phyloP scores from a whole-genome alignment of 768 basidiomycete genomes.

The Lentinula sp. region DNA sequence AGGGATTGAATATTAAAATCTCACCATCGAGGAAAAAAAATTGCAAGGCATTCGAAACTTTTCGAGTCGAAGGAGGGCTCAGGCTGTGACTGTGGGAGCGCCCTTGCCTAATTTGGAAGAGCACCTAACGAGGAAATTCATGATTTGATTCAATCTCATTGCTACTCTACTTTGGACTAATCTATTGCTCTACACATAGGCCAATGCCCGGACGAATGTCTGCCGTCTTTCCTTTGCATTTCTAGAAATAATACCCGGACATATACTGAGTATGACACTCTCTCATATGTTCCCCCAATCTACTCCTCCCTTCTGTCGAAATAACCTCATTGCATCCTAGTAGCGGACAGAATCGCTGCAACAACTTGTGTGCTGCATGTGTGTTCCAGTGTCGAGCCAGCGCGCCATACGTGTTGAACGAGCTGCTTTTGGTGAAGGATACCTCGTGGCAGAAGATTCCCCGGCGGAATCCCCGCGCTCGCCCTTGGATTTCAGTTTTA shows the following conservation, averaged over 20 bases:
- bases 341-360: not conserved
- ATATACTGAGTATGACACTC: not conserved
- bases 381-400: not conserved
- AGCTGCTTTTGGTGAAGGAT: not conserved
- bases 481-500: not conserved
- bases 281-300: not conserved
- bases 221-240: too few species aligned
- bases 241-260: not conserved
- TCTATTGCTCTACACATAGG: too few species aligned
- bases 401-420: not conserved
- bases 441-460: not conserved
- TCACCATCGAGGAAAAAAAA: too few species aligned
- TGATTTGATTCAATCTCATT: too few species aligned
- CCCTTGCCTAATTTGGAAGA: too few species aligned
- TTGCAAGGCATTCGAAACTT: too few species aligned
- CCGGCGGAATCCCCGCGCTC: not conserved
- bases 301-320: not conserved
- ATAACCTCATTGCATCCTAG: not conserved
- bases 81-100: too few species aligned
- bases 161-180: too few species aligned
- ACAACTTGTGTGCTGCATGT: not conserved
- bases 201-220: too few species aligned
- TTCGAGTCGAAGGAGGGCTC: too few species aligned
- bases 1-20: too few species aligned
- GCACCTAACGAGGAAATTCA: too few species aligned